phyloP scores from a whole-genome alignment of 495 filamentous ascomycete genomes.

The Xylaria venustula region DNA sequence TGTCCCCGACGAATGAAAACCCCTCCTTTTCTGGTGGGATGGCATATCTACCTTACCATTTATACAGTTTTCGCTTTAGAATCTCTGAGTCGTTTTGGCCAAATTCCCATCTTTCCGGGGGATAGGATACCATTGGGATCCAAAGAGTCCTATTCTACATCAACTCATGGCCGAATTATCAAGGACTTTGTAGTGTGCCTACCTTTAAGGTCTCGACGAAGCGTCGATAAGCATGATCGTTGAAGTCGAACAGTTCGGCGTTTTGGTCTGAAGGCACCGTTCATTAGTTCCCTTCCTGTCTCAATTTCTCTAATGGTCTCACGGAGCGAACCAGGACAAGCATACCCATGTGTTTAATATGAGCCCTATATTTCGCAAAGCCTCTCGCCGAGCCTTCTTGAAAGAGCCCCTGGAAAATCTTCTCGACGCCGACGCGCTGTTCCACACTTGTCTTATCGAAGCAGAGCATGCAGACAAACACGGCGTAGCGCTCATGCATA shows the following conservation, averaged over 20 bases:
- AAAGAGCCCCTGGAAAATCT: slow-evolving; percentile 35
- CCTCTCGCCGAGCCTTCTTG: slow-evolving; percentile 36
- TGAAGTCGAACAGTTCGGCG: slow-evolving; percentile 44
- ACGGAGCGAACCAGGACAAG: neutral
- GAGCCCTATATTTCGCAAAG: slow-evolving; percentile 42
- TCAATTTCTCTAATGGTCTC: neutral
- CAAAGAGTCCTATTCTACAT: slow-evolving; percentile 24
- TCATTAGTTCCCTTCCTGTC: neutral
- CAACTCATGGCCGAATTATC: neutral
- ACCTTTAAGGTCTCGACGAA: slow-evolving; percentile 46
- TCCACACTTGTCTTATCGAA: slow-evolving; percentile 40
- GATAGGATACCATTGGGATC: slow-evolving; percentile 34
- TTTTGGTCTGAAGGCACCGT: slow-evolving; percentile 29
- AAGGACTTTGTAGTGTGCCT: neutral
- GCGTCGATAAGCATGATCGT: slow-evolving; percentile 40
- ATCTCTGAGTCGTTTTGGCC: slow-evolving; percentile 15
- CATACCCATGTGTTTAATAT: slow-evolving; percentile 46
- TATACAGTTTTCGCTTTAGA: neutral
- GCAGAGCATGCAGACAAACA: slow-evolving; percentile 44
- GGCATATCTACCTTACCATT: neutral
- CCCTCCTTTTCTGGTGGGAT: neutral
- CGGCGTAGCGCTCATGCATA: slow-evolving; percentile 42
- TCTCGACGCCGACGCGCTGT: slow-evolving; percentile 29
- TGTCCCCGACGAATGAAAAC: neutral
- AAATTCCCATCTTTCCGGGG: slow-evolving; percentile 36